Conservation (phyloP, 2,329 filamentous ascomycete species). For the Bisporella sp. region DNA sequence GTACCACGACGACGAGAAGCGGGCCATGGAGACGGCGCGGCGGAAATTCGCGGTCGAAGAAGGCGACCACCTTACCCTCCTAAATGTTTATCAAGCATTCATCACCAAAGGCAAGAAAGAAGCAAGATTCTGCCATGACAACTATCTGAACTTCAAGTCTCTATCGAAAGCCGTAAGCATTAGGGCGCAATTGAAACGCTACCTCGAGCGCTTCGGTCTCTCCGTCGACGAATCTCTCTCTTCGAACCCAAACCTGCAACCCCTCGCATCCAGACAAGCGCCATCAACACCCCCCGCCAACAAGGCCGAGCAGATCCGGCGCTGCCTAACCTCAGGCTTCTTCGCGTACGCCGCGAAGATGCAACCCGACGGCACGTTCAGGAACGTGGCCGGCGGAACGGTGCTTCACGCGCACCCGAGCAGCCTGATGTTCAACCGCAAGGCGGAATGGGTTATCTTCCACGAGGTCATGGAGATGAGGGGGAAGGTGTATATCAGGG, state of each 20-base stretch:
- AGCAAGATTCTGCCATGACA: constrained; percentile 77
- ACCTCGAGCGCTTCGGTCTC: constrained; percentile 79
- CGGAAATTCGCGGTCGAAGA: constrained; percentile 86
- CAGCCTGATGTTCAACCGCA: constrained; percentile 91
- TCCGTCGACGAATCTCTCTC: constrained; percentile 56
- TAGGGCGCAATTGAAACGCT: constrained; percentile 76
- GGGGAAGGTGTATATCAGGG: constrained; percentile 82
- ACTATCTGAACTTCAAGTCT: constrained; percentile 80
- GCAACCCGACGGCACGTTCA: constrained; percentile 87
- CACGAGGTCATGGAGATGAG: constrained; percentile 88
- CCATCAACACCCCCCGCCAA: constrained; percentile 26
- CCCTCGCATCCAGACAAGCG: constrained; percentile 25
- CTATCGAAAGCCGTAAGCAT: constrained; percentile 80
- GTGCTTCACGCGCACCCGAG: constrained; percentile 83
- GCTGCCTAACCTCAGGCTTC: constrained; percentile 83
- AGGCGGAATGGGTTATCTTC: constrained; percentile 94
- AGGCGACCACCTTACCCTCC: constrained; percentile 85
- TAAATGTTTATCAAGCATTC: constrained; percentile 92
- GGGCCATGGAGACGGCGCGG: constrained; percentile 64
- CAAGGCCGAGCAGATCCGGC: constrained; percentile 67
- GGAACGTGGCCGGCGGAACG: constrained; percentile 72
- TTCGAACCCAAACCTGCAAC: constrained; percentile 24
- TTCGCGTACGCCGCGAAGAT: constrained; percentile 92
- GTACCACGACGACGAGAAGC: constrained; percentile 73
- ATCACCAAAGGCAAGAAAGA: constrained; percentile 77